Base-by-base conservation (phyloP, 345 rosid species). In the Arabidopsis arenosa region DNA sequence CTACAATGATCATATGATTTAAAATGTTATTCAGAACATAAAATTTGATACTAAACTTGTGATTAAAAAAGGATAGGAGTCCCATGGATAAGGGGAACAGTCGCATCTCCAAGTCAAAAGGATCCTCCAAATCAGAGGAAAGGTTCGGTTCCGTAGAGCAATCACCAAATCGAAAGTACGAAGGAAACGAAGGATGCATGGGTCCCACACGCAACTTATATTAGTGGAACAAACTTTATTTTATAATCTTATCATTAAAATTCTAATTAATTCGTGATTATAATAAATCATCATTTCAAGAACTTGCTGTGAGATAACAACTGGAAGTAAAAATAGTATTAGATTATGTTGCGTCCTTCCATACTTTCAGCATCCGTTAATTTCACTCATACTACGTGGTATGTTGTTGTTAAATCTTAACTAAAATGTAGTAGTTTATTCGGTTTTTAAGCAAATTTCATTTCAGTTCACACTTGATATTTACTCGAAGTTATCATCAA, bases 171-270 rank as follows among this genome's bases (percentile, higher is more conserved):
- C 67, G 80, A 70, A 77, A 56, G 60, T 71, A 64, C 80, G 23
- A 56, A 77, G 71, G 63, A 76, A 76, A 70, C 51, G 59, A 63
- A 69, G 51, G 53, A 2, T 21, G 23, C 23, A 21, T 57, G 10
- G 80, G 72, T 47, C 76, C 80, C 66, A 77, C 80, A 64, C 80
- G 76, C 66, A 71, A 36, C 39, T 70, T 64, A 56, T 4, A 45
- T 36, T 15, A 55, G 39, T 70, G 75, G 44, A 36, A 28, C 32
- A 28, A 70, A 8, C 57, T 67, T 61, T 41, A 40, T 28, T 33
- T 12, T 41, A 9, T 35, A 14, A 15, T 60, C 14, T 43, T 53
- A 68, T 44, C n/a, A 15, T 9, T 62, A 61, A 15, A n/a, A 45
- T 36, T 55, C 15, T 12, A 39, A 41, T 37, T 53, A 68, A 68